phyloP scores from a whole-genome alignment of 345 rosid species.

The Psidium friedrichsthalianum region DNA sequence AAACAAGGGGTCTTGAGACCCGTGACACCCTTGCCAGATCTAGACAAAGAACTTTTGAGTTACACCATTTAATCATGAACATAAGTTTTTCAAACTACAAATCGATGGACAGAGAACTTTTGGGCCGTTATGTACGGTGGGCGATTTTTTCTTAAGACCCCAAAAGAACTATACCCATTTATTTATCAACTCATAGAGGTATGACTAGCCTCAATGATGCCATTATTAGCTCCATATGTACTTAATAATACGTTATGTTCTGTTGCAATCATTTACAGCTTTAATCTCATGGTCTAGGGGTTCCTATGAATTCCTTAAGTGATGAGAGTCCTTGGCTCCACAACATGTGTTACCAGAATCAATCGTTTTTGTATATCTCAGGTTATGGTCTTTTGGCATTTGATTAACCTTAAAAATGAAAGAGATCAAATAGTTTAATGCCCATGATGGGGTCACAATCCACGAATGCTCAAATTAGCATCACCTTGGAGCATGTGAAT shows the following conservation, averaged over 20 bases:
- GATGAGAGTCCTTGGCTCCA: background rate
- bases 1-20: background rate
- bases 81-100: background rate
- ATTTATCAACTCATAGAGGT: background rate
- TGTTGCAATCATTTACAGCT: background rate
- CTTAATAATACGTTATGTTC: background rate
- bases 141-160: background rate
- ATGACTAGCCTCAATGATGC: background rate
- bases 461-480: background rate
- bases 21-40: background rate
- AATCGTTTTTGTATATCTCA: background rate
- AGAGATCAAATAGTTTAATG: background rate
- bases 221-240: background rate
- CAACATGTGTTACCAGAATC: background rate
- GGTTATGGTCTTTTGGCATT: background rate
- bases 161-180: background rate
- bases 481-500: background rate
- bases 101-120: background rate
- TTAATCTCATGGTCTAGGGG: background rate
- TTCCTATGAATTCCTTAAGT: background rate
- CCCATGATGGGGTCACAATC: background rate
- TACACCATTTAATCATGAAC: background rate
- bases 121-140: background rate
- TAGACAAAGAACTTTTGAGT: background rate
- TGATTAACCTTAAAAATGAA: background rate